Base-by-base conservation (phyloP, 805 yeast genomes). In the Yamadazyma paraphyllophila region DNA sequence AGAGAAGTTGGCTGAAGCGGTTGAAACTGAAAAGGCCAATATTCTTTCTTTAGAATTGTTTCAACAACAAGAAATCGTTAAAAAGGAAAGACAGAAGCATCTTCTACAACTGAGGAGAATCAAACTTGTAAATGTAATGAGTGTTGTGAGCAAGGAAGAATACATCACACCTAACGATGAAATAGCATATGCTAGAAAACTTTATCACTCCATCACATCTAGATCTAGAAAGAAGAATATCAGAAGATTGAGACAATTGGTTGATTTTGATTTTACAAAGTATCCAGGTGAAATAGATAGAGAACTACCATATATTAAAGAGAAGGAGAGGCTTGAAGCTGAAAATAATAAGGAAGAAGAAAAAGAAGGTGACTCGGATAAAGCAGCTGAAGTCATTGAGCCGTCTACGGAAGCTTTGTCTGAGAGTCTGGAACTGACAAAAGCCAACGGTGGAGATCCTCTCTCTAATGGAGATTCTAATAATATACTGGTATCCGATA, bases 21-120 rank as follows among this genome's bases (percentile, higher is more conserved):
- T 82, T 38, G 85, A 83, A 54, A 94, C 97, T 0, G 99, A 94
- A 64, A 75, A 77, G 59, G 76, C 78, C 36, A 94, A 94, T 62
- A 68, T 81, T 2, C 70, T 80, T 24, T 85, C 97, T 2, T 69
- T 94, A 52, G 81, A 85, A 50, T 73, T 78, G 56, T 94, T 87
- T 59, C 80, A 84, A 55, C 95, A 91, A 56, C 92, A 88, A 59
- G 99, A 94, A 61, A 69, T 85, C 35, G 83, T 81, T 39, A 83
- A 88, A 56, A 89, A 88, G 60, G 83, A 84, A 61, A 78, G 77
- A 44, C 92, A 91, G 58, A 71, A 91, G 45, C 88, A 85, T 37
- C 66, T 86, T 48, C 80, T 87, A 62, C 73, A 81, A 47, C 84
- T 84, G 58, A 80, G 76, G 55, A 78, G 91, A 51, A 71, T 70